Conservation (phyloP, 2,329 filamentous ascomycete genomes). For the Colletotrichum orbiculare region DNA sequence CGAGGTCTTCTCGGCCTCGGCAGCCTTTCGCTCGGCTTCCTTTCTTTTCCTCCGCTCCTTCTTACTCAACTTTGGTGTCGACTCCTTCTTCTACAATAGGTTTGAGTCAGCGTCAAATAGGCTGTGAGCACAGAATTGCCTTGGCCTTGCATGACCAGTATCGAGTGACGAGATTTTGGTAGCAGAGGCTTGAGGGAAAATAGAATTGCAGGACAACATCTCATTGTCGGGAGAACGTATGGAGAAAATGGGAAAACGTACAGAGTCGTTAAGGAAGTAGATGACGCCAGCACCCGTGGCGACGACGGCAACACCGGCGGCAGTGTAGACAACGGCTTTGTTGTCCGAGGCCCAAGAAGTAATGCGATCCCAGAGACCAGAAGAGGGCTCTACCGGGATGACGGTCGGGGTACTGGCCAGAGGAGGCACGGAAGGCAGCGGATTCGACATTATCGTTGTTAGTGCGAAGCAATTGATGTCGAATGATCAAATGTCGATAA, state of each 20-base stretch:
- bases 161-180: conserved; percentile 18
- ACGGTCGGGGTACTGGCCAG: conserved; percentile 52
- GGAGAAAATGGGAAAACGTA: conserved; percentile 45
- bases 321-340: conserved; percentile 94
- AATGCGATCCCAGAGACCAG: conserved; percentile 88
- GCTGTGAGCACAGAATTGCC: no score
- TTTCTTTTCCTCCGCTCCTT: conserved; percentile 91
- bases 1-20: conserved; percentile 51
- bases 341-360: conserved; percentile 94
- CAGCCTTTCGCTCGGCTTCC: conserved; percentile 74
- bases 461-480: conserved; percentile 39
- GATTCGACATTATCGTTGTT: conserved; percentile 52
- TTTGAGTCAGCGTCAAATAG: conserved; percentile 23
- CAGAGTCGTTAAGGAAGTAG: conserved; percentile 83
- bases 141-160: neutral
- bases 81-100: conserved; percentile 48
- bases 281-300: conserved; percentile 91
- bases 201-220: conserved; percentile 27
- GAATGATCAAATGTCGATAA: conserved; percentile 19
- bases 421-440: conserved; percentile 61
- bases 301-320: conserved; percentile 92
- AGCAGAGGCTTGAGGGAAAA: conserved; percentile 9
- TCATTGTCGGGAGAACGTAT: conserved; percentile 7
- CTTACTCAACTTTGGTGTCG: conserved; percentile 81
- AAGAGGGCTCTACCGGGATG: conserved; percentile 65